These are phyloP conservation scores for Magnolia changhungtana DNA, from an alignment of 164 flowering plant species.

Conservation along the genomic window DNA sequence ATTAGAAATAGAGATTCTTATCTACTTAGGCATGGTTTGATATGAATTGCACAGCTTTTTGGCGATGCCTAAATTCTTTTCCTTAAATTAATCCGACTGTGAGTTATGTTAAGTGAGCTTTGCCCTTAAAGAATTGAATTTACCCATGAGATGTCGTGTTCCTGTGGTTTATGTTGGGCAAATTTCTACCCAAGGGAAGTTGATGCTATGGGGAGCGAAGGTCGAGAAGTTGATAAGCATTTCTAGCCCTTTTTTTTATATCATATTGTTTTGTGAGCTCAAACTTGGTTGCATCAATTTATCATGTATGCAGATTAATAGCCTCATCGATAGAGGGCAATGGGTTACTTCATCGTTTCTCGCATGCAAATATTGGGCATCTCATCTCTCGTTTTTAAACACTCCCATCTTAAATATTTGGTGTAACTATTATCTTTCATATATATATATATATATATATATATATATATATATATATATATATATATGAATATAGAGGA, in stretches of 20 bases:
- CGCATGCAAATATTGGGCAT: slow-evolving; percentile 78
- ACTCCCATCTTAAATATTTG: too few species aligned
- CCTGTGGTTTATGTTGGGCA: slow-evolving; percentile 64
- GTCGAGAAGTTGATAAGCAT: slow-evolving; percentile 18
- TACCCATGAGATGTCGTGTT: background rate
- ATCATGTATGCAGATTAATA: slow-evolving; percentile 53
- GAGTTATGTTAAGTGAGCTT: too few species aligned
- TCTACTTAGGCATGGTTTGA: too few species aligned
- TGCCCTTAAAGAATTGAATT: background rate
- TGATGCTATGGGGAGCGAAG: too few species aligned
- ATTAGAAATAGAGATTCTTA: too few species aligned
- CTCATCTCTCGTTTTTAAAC: slow-evolving; percentile 54
- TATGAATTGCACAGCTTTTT: too few species aligned
- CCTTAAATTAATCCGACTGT: too few species aligned
- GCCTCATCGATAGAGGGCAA: slow-evolving; percentile 75
- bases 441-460: too few species aligned
- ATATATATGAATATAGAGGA: too few species aligned
- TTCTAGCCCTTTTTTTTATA: background rate
- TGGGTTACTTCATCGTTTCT: slow-evolving; percentile 68
- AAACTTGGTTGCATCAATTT: slow-evolving; percentile 9
- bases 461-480: too few species aligned
- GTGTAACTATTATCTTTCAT: too few species aligned
- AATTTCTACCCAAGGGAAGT: slow-evolving; percentile 57
- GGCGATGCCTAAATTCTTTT: too few species aligned
- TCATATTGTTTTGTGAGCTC: slow-evolving; percentile 6